Evolutionary conservation across 2,329 filamentous ascomycete species (phyloP), one percentile per base, ranked within the genome.

Genomic region (Chaetomiaceae sp.): DNA sequence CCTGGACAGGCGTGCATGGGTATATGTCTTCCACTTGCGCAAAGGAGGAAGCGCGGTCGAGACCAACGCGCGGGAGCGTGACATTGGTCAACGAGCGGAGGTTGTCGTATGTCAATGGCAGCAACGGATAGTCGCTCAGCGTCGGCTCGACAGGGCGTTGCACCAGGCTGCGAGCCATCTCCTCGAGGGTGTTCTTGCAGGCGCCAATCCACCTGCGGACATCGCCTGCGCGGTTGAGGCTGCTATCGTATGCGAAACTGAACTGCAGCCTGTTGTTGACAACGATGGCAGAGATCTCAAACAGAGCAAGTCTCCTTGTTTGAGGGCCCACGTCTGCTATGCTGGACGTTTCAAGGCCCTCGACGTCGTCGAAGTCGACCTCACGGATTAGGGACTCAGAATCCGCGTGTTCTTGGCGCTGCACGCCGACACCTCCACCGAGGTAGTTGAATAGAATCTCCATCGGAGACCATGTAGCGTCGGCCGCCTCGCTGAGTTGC

Each of bases 371-470:
- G 13, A 48, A n/a, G 11, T 48, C 44, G 37, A 53, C 37, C 7
- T 42, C 30, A 13, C 37, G 36, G 23, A 53, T 34, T 8, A 53
- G 37, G 1, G 50, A 25, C 5, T 48, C 37, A 11, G 13, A 8
- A 0, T 48, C 18, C n/a, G 42, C 43, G n/a, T 21, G 6, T 9
- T 48, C 20, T n/a, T n/a, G n/a, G n/a, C n/a, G n/a, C 21, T 43
- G 50, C 9, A 9, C 33, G 6, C 50, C 43, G 3, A 60, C 55
- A 10, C 61, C 61, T 4, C 48, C 53, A 6, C 61, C 61, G 3
- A 62, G 46, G 23, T 61, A 61, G 47, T 62, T 62, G 55, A 62
- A 62, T 14, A 62, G 54, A 5, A 62, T 36, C 37, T 62, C 61
- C 61, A 62, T 60, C 11, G 58, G 55, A 4, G 36, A 13, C 23